Evolutionary conservation across 2,329 filamentous ascomycete genomes (phyloP).

Genomic region (Penicillium aurantiogriseum): DNA sequence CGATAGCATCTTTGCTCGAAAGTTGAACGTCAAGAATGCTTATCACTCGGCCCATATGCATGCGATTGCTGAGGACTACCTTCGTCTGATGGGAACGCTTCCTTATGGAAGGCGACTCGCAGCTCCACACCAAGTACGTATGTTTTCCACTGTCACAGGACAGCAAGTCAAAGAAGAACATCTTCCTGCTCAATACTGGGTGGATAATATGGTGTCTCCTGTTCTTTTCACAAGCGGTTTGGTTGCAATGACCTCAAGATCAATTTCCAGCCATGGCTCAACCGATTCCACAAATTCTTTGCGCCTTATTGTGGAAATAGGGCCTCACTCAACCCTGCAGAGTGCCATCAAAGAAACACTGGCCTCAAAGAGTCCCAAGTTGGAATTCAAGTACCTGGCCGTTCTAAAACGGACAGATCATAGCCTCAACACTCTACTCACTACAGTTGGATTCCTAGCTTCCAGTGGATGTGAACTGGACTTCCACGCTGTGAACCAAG

Average conservation of each 20-base stretch:
- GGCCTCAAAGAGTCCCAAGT: background rate
- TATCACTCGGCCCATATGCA: constrained; percentile 35
- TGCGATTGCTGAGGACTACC: constrained; percentile 27
- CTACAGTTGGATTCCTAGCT: constrained; percentile 21
- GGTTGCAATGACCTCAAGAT: constrained; percentile 9
- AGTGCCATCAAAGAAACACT: constrained; percentile 31
- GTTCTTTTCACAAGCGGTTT: constrained; percentile 29
- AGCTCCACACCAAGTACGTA: constrained; percentile 17
- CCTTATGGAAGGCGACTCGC: constrained; percentile 9
- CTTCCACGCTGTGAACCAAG: constrained; percentile 26
- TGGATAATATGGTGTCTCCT: constrained; percentile 33
- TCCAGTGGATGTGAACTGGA: constrained; percentile 23
- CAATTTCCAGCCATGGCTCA: background rate
- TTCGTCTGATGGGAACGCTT: constrained; percentile 22
- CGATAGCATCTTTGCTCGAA: constrained; percentile 28
- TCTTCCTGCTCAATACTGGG: constrained; percentile 30
- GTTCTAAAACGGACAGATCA: constrained; percentile 27
- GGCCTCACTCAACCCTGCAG: constrained; percentile 32
- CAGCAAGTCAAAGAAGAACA: constrained; percentile 13
- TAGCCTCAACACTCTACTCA: constrained; percentile 19
- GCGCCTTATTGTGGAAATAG: constrained; percentile 32
- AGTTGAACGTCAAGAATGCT: constrained; percentile 31
- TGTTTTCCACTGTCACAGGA: constrained; percentile 29
- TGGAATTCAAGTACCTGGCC: constrained; percentile 23
- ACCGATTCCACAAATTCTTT: background rate